Percentiles rank a stretch among this genome's conserved stretches.
phyloP scores from a whole-genome alignment of 2,329 filamentous ascomycete species.

The Botrytis galanthina region DNA sequence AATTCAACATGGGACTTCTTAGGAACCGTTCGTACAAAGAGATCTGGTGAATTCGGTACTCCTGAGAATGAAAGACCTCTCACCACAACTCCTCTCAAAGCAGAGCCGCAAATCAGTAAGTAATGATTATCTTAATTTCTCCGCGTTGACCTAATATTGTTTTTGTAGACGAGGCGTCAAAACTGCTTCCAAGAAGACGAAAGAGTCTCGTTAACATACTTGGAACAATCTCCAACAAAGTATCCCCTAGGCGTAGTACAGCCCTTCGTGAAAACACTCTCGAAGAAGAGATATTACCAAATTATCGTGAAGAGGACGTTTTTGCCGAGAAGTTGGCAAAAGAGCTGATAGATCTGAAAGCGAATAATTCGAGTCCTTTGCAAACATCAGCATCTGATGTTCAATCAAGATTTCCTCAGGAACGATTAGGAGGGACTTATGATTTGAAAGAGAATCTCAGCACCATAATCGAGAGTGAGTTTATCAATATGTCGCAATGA shows the following conservation, averaged over 20 bases:
- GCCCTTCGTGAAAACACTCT: not conserved
- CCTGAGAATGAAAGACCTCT: constrained; percentile 15
- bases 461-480: not conserved
- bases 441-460: not conserved
- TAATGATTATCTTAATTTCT: not conserved
- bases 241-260: constrained; percentile 19
- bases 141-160: not conserved
- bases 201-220: constrained; percentile 33
- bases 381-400: not conserved
- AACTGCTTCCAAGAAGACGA: constrained; percentile 23
- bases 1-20: constrained; percentile 28
- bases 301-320: not conserved
- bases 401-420: not conserved
- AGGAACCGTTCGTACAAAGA: constrained; percentile 4
- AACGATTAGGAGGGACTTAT: not conserved
- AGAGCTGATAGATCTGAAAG: constrained; percentile 1
- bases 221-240: constrained; percentile 27
- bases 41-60: not conserved
- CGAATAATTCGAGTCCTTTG: not conserved
- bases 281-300: not conserved
- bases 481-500: not conserved
- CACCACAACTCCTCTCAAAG: constrained; percentile 23
- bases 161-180: not conserved
- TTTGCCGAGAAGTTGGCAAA: constrained; percentile 10
- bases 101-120: not conserved